Evolutionary conservation across 768 basidiomycete genomes (phyloP).

Genomic region (Epithele typhae): DNA sequence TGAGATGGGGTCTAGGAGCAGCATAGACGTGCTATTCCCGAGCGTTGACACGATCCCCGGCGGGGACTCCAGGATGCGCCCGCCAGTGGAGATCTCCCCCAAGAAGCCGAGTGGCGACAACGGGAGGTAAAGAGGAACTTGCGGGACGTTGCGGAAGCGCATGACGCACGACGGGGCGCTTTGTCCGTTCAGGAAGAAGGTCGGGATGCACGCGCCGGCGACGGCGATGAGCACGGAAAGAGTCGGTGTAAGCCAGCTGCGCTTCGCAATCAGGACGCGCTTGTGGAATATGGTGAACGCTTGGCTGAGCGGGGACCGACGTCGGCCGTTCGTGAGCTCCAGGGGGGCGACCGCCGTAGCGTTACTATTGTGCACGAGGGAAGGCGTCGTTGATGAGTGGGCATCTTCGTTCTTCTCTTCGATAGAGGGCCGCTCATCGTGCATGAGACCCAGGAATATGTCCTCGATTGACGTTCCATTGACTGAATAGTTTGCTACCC

Average conservation of each 20-base stretch:
- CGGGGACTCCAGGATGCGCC: constrained; percentile 43
- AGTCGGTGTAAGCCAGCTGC: constrained; percentile 65
- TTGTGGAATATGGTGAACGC: constrained; percentile 74
- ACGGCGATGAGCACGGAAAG: constrained; percentile 46
- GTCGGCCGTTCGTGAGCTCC: constrained; percentile 46
- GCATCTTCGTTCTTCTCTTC: constrained; percentile 27
- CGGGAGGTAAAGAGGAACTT: constrained; percentile 54
- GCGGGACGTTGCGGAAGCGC: constrained; percentile 32
- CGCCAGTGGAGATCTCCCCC: constrained; percentile 26
- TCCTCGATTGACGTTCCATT: constrained; percentile 76
- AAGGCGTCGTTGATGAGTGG: constrained; percentile 8
- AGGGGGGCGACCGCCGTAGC: too few species aligned
- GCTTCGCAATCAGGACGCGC: constrained; percentile 54
- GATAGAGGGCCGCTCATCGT: too few species aligned
- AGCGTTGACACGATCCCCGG: constrained; percentile 46
- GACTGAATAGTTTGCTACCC: constrained; percentile 56
- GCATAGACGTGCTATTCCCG: constrained; percentile 33
- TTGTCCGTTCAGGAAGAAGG: constrained; percentile 55
- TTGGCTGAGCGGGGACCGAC: constrained; percentile 42
- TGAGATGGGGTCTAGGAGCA: constrained; percentile 39
- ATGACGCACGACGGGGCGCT: constrained; percentile 45
- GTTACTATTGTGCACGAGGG: constrained; percentile 11
- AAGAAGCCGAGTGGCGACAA: constrained; percentile 34
- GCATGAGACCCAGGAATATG: constrained; percentile 75
- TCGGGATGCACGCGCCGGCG: constrained; percentile 61